Evolutionary conservation across 805 yeast species (phyloP), one percentile per base, ranked within the genome.

Genomic region (Ogataea zsoltii): DNA sequence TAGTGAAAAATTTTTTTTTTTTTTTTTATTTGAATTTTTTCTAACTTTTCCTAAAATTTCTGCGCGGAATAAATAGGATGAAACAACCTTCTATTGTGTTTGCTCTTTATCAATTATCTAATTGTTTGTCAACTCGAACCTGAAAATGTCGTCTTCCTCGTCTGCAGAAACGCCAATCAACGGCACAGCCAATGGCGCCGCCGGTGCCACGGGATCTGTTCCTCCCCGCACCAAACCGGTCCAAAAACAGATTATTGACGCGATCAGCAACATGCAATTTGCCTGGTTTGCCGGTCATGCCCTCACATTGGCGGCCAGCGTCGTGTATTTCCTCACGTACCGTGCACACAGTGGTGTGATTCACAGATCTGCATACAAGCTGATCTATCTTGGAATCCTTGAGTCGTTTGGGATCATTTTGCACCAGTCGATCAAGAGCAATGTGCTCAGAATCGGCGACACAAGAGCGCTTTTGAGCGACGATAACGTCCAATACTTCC

Each of bases 391-490:
- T 9, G 85, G 90, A 9, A 84, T 85, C 7, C 61, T 86, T 32
- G 78, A 75, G 51, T 82, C 96, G 17, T 89, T 88, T 63, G 88
- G 88, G 19, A 79, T 91, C 49, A 85, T 89, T 47, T 66, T 85
- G 25, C 82, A 72, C 63, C 91, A 90, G 65, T 73, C 77, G 39
- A 72, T 71, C 57, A 57, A 65, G 48, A 65, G 61, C 43, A 66
- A 64, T 58, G 56, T 57, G 36, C 36, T 60, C 33, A 57, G 62
- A 19, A 12, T 29, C 14, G 42, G 25, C 15, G 48, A 61, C 40
- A 52, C 52, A 30, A 51, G 56, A 44, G 26, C 54, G 51, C 53
- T 79, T 35, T 54, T 77, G 17, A 67, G 66, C 7, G 84, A 88
- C 64, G 57, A 47, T 33, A 53, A 48, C 45, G 52, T 53, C 23